phyloP scores from a whole-genome alignment of 2,329 filamentous ascomycete species.

The Pochonia chlamydosporia region DNA sequence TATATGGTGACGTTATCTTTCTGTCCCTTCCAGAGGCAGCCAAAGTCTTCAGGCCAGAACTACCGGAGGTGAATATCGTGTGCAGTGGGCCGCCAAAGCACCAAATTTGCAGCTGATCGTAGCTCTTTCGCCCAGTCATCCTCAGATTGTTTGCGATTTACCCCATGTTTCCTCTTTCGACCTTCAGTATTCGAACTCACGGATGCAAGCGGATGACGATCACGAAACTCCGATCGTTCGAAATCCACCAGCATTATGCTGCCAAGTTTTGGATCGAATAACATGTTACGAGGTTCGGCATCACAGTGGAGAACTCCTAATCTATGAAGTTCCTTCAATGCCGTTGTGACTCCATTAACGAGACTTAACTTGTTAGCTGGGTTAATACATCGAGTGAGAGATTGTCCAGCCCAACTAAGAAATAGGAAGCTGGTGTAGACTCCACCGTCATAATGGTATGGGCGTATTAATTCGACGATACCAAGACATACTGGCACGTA shows the following conservation, averaged over 20 bases:
- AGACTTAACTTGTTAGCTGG: conserved; percentile 1
- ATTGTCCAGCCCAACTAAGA: conserved; percentile 23
- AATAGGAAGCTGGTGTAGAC: conserved; percentile 26
- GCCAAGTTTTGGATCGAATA: conserved; percentile 19
- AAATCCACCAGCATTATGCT: conserved; percentile 28
- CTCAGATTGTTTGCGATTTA: conserved; percentile 8
- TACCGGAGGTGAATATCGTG: no score
- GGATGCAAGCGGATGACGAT: conserved; percentile 14
- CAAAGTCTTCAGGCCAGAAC: no score
- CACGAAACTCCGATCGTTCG: conserved; percentile 17
- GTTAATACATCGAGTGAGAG: conserved; percentile 2
- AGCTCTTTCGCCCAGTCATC: conserved; percentile 14
- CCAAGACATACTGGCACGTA: conserved; percentile 30
- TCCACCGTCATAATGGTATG: conserved; percentile 24
- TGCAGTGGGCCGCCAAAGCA: no score
- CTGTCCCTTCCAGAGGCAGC: no score
- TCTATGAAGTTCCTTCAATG: conserved; percentile 11
- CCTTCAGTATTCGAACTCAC: conserved; percentile 15
- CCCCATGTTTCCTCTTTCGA: conserved; percentile 17
- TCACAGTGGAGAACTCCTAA: conserved; percentile 20
- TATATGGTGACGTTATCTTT: no score
- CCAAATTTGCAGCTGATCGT: conserved; percentile 1
- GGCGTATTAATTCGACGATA: conserved; percentile 19
- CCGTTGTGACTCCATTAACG: conserved; percentile 1
- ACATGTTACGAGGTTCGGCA: conserved; percentile 24